A percentile compares a stretch with the other conserved stretches of the same genome.
Evolutionary conservation across 2,329 filamentous ascomycete genomes (phyloP).

Genomic region (Xylaria sp.): DNA sequence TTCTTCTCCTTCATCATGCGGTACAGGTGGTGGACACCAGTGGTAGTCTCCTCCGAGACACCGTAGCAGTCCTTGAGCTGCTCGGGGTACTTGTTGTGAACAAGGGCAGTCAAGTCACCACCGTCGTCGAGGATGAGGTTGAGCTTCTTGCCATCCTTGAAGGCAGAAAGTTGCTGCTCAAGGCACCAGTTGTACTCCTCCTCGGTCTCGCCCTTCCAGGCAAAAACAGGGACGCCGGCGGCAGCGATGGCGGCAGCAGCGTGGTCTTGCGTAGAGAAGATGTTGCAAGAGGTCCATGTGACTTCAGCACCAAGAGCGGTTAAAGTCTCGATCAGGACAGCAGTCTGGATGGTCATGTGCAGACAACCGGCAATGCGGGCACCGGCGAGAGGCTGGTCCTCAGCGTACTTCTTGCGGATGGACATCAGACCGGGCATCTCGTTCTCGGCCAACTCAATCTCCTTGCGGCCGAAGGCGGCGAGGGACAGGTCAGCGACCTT

Average conservation of each 20-base stretch:
- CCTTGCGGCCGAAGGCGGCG: conserved; percentile 97
- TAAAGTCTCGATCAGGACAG: conserved; percentile 98
- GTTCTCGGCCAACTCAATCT: conserved; percentile 97
- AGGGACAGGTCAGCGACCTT: conserved; percentile 99
- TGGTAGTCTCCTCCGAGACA: conserved; percentile 99
- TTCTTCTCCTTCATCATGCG: conserved; percentile 91
- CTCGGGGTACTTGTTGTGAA: conserved; percentile 98
- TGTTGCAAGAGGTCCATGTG: conserved; percentile 99
- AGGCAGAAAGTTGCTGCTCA: conserved; percentile 95
- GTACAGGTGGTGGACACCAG: conserved; percentile 99
- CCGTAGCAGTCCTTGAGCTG: conserved; percentile 98
- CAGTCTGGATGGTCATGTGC: conserved; percentile 99
- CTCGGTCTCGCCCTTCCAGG: conserved; percentile 91
- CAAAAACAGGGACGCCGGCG: conserved; percentile 85
- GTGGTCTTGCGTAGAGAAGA: conserved; percentile 99
- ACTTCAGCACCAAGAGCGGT: conserved; percentile 94
- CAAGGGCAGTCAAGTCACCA: conserved; percentile 94
- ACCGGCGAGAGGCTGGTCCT: conserved; percentile 92
- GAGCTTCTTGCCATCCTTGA: conserved; percentile 95
- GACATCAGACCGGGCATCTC: conserved; percentile 99
- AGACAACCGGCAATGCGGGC: conserved; percentile 97
- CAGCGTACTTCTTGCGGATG: conserved; percentile 89
- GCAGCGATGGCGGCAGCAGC: conserved; percentile 97
- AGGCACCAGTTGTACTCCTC: conserved; percentile 99
- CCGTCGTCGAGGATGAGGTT: conserved; percentile 99